A percentile compares a stretch with the other conserved stretches of the same genome.
phyloP scores from a whole-genome alignment of 495 filamentous ascomycete genomes.

The Rusavskia elegans region DNA sequence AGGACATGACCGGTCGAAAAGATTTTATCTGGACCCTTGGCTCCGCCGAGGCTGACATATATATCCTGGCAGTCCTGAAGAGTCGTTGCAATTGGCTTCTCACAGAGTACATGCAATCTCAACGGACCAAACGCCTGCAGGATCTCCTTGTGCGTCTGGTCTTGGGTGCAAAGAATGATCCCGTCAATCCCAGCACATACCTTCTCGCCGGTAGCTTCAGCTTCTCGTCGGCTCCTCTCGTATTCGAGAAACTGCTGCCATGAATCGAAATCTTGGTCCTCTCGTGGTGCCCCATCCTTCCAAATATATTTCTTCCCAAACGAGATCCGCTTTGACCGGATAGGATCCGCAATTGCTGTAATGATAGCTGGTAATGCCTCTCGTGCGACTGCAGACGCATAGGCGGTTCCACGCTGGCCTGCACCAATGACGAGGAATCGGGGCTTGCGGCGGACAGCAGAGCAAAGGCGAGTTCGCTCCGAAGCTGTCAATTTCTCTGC shows the following conservation, averaged over 20 bases:
- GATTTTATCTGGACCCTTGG: constrained; percentile 28
- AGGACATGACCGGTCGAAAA: constrained; percentile 76
- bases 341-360: constrained; percentile 68
- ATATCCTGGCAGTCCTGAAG: constrained; percentile 65
- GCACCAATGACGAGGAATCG: constrained; percentile 72
- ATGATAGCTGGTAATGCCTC: constrained; percentile 35
- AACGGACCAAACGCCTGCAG: constrained; percentile 52
- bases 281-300: constrained; percentile 27
- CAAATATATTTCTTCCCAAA: constrained; percentile 58
- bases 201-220: background rate
- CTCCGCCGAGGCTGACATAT: constrained; percentile 35
- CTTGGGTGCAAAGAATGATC: constrained; percentile 73
- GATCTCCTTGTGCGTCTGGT: constrained; percentile 72
- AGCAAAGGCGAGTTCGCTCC: background rate
- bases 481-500: background rate
- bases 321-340: constrained; percentile 52
- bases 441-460: background rate
- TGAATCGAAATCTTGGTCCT: constrained; percentile 48
- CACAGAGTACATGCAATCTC: constrained; percentile 73
- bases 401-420: constrained; percentile 66
- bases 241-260: constrained; percentile 63
- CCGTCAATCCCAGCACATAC: constrained; percentile 50
- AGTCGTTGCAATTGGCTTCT: constrained; percentile 79
- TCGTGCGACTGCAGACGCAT: constrained; percentile 43
- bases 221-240: constrained; percentile 37